Evolutionary conservation across 192 early-diverging fungal genomes (phyloP).

Genomic region (Coemansia erecta): DNA sequence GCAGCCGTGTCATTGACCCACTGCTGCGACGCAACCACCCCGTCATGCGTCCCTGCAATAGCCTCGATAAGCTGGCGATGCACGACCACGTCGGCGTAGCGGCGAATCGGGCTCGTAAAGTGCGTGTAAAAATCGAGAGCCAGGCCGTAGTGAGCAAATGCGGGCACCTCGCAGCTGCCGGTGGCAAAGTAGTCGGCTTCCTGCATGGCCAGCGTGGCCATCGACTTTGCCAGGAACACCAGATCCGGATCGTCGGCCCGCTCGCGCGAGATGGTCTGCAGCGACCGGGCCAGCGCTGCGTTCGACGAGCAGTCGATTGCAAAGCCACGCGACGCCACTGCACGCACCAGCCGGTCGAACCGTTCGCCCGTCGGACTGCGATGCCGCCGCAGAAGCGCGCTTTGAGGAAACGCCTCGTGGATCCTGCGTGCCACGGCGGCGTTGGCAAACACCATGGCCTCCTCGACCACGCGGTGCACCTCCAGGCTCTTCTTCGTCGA

Average conservation of each 20-base stretch:
- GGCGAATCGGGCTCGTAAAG: conserved; percentile 78
- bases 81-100: conserved; percentile 79
- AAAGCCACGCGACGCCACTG: conserved; percentile 60
- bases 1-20: conserved; percentile 39
- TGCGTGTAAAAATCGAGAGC: conserved; percentile 78
- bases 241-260: conserved; percentile 54
- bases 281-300: conserved; percentile 59
- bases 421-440: conserved; percentile 62
- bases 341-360: conserved; percentile 60
- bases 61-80: conserved; percentile 67
- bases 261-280: conserved; percentile 50
- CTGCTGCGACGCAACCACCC: conserved; percentile 11
- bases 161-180: conserved; percentile 38
- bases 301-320: conserved; percentile 65
- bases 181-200: conserved; percentile 73
- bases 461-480: conserved; percentile 72
- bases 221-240: conserved; percentile 62
- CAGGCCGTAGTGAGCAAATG: conserved; percentile 71
- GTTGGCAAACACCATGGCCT: conserved; percentile 82
- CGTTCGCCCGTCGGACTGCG: conserved; percentile 60
- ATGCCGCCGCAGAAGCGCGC: conserved; percentile 69
- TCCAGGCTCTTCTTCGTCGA: conserved; percentile 64
- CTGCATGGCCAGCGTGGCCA: conserved; percentile 76
- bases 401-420: conserved; percentile 53
- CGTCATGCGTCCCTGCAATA: conserved; percentile 13